Evolutionary conservation across 2,329 filamentous ascomycete genomes (phyloP).

Genomic region (Pyrenochaeta sp.): DNA sequence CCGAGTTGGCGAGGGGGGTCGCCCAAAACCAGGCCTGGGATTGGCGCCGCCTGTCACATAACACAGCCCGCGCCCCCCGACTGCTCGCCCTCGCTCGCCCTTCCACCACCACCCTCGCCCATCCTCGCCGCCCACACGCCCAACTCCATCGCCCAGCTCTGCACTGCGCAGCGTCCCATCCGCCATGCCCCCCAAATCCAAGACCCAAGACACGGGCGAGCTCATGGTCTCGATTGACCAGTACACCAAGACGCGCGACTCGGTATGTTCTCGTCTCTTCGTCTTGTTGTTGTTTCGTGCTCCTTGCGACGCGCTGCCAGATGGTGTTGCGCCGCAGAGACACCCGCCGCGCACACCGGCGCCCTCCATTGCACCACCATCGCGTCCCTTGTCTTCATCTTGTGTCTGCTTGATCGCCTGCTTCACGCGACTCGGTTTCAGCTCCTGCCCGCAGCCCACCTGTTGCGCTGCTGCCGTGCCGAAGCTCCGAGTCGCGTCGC

Average conservation of each 20-base stretch:
- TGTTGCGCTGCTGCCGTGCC: conserved; percentile 10
- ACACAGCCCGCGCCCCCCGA: conserved; percentile 3
- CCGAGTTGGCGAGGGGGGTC: neutral
- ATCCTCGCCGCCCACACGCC: conserved; percentile 9
- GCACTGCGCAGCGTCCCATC: too few species aligned
- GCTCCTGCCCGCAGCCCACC: conserved; percentile 6
- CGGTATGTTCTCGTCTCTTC: conserved; percentile 64
- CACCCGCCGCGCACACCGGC: conserved; percentile 9
- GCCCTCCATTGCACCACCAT: conserved; percentile 10
- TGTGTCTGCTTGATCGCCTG: conserved; percentile 25
- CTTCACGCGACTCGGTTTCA: conserved; percentile 31
- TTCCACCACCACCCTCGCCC: conserved; percentile 6
- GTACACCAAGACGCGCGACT: conserved; percentile 81
- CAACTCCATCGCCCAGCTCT: conserved; percentile 6
- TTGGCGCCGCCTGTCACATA: conserved; percentile 6
- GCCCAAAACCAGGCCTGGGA: conserved; percentile 4
- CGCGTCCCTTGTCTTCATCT: conserved; percentile 4
- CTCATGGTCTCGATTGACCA: conserved; percentile 70
- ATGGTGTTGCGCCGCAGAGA: conserved; percentile 12
- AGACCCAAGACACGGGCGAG: conserved; percentile 45
- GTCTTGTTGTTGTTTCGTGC: conserved; percentile 12
- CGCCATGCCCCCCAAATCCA: conserved; percentile 38
- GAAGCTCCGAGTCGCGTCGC: conserved; percentile 1
- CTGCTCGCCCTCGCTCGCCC: conserved; percentile 4
- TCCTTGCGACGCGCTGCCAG: conserved; percentile 23